phyloP scores from a whole-genome alignment of 169 alveolate genomes.

The Plasmodium gaboni region DNA sequence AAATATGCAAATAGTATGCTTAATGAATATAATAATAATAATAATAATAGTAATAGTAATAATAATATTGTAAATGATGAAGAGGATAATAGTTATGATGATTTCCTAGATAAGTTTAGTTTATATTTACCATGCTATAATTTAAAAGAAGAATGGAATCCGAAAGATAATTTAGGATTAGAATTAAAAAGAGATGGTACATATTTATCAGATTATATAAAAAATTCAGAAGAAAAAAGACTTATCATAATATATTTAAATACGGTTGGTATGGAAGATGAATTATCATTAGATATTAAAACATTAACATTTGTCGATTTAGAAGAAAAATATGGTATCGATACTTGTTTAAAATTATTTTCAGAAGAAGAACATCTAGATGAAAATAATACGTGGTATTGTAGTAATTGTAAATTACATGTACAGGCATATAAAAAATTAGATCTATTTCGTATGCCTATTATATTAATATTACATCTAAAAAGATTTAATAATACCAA shows the following conservation, averaged over 20 bases:
- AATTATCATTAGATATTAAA: slow-evolving; percentile 54
- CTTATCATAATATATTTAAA: slow-evolving; percentile 54
- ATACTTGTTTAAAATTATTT: slow-evolving; percentile 87
- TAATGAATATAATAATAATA: neutral
- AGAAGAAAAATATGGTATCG: slow-evolving; percentile 53
- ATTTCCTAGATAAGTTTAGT: neutral
- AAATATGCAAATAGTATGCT: neutral
- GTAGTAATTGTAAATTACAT: slow-evolving; percentile 91
- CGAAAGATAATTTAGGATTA: slow-evolving; percentile 49
- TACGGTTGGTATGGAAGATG: slow-evolving; percentile 20
- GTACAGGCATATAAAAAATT: slow-evolving; percentile 91
- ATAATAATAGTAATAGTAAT: neutral
- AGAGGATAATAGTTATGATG: neutral
- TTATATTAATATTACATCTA: slow-evolving; percentile 89
- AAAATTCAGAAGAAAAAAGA: slow-evolving; percentile 47
- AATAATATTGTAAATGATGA: neutral
- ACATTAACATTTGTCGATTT: slow-evolving; percentile 49
- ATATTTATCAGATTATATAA: slow-evolving; percentile 45
- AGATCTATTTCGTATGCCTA: slow-evolving; percentile 91
- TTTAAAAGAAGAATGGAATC: slow-evolving; percentile 36
- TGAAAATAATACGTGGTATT: slow-evolving; percentile 91
- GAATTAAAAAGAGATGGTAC: slow-evolving; percentile 45
- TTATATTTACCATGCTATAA: slow-evolving; percentile 30
- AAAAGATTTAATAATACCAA: slow-evolving; percentile 90
- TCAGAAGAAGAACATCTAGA: slow-evolving; percentile 88